A percentile compares a stretch with the other conserved stretches of the same genome.
Evolutionary conservation across 2,329 filamentous ascomycete species (phyloP).

Genomic region (Fusarium sambucinum): DNA sequence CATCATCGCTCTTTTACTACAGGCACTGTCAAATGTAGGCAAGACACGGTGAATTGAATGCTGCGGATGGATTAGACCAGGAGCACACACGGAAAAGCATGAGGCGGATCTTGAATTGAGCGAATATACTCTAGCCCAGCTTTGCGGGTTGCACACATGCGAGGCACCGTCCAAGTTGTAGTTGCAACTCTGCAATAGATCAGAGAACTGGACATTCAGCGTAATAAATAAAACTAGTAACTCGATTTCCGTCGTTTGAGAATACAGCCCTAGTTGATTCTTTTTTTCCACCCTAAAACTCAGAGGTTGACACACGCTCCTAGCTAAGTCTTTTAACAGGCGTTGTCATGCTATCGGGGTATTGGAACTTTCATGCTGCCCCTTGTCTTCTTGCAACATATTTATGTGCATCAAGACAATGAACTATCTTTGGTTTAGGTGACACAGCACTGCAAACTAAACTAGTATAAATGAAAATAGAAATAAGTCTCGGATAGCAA

Average conservation of each 20-base stretch:
- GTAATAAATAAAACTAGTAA: background rate
- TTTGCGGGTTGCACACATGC: background rate
- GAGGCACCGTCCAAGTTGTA: background rate
- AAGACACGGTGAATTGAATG: background rate
- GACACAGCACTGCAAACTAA: background rate
- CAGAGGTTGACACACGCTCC: background rate
- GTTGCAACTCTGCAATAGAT: background rate
- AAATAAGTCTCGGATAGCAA: background rate
- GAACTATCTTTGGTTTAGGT: background rate
- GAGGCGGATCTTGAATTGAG: background rate
- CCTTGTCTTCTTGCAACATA: background rate
- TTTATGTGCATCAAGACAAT: background rate
- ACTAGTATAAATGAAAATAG: background rate
- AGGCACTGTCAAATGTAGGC: background rate
- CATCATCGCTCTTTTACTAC: background rate
- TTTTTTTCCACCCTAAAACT: background rate
- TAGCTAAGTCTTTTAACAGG: background rate
- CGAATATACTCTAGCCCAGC: background rate
- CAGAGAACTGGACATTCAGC: background rate
- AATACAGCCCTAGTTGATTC: background rate
- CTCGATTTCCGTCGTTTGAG: background rate
- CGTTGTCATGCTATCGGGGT: background rate
- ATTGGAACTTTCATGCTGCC: background rate
- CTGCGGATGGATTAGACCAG: background rate
- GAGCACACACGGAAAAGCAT: background rate